Percentiles rank a stretch among this genome's conserved stretches.
phyloP scores from a whole-genome alignment of 768 basidiomycete genomes.

The Leccinellum luteum region DNA sequence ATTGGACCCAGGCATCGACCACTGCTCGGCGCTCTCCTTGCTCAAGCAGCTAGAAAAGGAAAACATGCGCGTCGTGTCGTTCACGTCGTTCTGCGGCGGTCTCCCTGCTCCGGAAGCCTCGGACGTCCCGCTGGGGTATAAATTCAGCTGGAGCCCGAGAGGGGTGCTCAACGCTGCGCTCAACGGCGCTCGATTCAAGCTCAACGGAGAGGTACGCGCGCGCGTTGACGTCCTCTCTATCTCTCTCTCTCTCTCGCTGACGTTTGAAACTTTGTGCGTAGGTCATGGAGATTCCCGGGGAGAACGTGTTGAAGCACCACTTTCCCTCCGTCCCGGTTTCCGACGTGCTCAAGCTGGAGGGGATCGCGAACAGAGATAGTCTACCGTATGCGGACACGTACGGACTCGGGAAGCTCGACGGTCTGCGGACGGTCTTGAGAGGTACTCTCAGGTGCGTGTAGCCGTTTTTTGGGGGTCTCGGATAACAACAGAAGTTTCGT shows the following conservation, averaged over 20 bases:
- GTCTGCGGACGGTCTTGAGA: constrained; percentile 66
- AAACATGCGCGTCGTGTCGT: constrained; percentile 61
- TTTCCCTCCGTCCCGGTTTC: constrained; percentile 72
- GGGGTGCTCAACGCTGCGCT: constrained; percentile 81
- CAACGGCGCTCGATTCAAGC: constrained; percentile 66
- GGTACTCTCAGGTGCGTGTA: constrained; percentile 73
- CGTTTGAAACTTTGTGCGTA: constrained; percentile 29
- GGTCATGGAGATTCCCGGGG: constrained; percentile 49
- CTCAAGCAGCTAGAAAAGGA: constrained; percentile 49
- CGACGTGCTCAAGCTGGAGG: constrained; percentile 66
- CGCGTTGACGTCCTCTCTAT: too few relatives aligned
- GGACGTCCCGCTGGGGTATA: constrained; percentile 77
- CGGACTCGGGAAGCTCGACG: constrained; percentile 41
- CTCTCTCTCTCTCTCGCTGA: background rate
- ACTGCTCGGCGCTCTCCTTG: constrained; percentile 79
- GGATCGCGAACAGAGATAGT: constrained; percentile 83
- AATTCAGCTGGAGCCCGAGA: constrained; percentile 90
- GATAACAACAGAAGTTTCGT: too few relatives aligned
- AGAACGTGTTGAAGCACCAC: constrained; percentile 50
- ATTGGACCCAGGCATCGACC: constrained; percentile 87
- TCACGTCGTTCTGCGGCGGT: constrained; percentile 91
- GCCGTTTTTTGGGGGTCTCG: too few relatives aligned
- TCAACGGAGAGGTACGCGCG: constrained; percentile 50
- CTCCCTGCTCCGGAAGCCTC: constrained; percentile 68
- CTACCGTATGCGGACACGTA: constrained; percentile 69